Base-by-base conservation (phyloP, 169 alveolate genomes). In the Plasmodium yoelii region DNA sequence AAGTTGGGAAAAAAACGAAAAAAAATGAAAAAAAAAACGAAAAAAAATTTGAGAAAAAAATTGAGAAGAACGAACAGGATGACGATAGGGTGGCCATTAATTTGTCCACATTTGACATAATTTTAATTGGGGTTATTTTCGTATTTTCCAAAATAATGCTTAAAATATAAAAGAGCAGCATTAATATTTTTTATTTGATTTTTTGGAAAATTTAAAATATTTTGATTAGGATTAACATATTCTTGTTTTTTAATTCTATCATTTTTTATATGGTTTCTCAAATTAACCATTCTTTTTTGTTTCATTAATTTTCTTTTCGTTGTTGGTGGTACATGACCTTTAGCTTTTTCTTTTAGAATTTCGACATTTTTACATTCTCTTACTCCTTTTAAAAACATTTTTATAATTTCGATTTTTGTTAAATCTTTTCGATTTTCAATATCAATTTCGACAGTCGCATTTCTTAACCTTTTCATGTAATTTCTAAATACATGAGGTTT, bases 281-380 rank as follows among this genome's bases (percentile, higher is more conserved):
- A 57, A 53, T 84, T 84, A 34, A 63, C 53, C 91, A 84, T 84
- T 84, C 91, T 56, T 84, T 61, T 69, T 69, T 84, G 91, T 53
- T 84, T 84, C 91, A 84, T 84, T 42, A 84, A 59, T 69, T 84
- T 84, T 70, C 91, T 18, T 34, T 59, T 84, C 0, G 91, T 84
- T 18, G 75, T 69, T 19, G 75, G 84, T 6, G 91, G 91, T 19
- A 84, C 87, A 46, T 84, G 82, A 12, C 91, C 91, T 73, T 69
- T 84, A 4, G 64, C 18, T 55, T 59, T 84, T 63, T 84, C 91
- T n/a, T 61, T 84, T 44, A 84, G 53, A 47, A 61, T 61, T 56
- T 84, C 91, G 9, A 84, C 91, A 57, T 84, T 84, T 84, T 84
- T 84, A 44, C 91, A 84, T 39, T 84, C 91, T 28, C 59, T 84